phyloP scores from a whole-genome alignment of 2,329 filamentous ascomycete genomes.

The Aspergillus brasiliensis region DNA sequence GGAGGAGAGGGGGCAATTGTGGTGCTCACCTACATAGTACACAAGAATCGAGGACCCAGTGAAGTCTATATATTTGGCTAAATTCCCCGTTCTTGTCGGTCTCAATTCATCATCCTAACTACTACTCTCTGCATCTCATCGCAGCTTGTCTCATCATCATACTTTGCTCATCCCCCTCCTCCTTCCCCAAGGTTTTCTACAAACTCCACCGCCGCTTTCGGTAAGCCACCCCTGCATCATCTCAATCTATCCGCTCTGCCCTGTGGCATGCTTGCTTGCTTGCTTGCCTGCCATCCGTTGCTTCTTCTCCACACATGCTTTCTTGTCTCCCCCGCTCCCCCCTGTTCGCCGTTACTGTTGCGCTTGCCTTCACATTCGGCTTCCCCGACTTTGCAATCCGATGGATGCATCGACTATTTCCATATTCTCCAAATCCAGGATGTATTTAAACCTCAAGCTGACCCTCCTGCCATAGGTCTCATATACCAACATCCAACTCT shows the following conservation, averaged over 20 bases:
- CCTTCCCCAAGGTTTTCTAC: neutral
- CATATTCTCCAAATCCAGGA: neutral
- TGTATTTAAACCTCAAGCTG: slow-evolving; percentile 14
- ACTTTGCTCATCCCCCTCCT: slow-evolving; percentile 1
- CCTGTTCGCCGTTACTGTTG: slow-evolving; percentile 5
- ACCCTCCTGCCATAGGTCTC: slow-evolving; percentile 10
- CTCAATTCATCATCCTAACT: slow-evolving; percentile 10
- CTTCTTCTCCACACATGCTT: slow-evolving; percentile 3
- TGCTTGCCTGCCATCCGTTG: neutral
- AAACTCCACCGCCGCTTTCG: slow-evolving; percentile 2
- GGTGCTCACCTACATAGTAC: neutral
- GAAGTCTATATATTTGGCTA: slow-evolving; percentile 22
- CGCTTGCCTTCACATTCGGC: neutral
- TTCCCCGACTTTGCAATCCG: slow-evolving; percentile 8
- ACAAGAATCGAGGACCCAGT: neutral
- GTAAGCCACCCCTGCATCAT: slow-evolving; percentile 8
- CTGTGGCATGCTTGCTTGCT: neutral
- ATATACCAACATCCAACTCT: neutral
- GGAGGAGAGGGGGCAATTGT: slow-evolving; percentile 2
- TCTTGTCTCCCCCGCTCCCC: slow-evolving; percentile 2
- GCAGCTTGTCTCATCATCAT: slow-evolving; percentile 5
- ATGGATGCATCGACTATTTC: neutral
- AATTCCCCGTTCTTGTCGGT: slow-evolving; percentile 13
- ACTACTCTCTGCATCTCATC: slow-evolving; percentile 6
- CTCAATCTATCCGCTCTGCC: neutral